Percentiles rank a stretch among this genome's conserved stretches.
These are phyloP conservation scores for Fusarium liriodendri DNA, from an alignment of 2,329 filamentous ascomycete genomes.

Conservation along the genomic window DNA sequence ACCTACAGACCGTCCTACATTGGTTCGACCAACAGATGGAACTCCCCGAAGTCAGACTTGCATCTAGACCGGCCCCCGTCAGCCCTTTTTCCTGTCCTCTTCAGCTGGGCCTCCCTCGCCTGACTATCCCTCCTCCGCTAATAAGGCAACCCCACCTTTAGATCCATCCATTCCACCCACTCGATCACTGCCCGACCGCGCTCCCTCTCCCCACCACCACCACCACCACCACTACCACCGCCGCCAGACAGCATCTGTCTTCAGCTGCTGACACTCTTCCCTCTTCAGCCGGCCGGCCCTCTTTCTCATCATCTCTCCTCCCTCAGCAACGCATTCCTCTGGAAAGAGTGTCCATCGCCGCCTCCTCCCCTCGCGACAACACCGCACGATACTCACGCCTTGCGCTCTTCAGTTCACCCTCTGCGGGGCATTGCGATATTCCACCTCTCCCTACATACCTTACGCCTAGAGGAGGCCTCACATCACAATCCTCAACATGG, in stretches of 20 bases:
- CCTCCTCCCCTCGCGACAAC: background rate
- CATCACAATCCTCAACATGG: slow-evolving; percentile 28
- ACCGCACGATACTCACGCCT: background rate
- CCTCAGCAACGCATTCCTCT: background rate
- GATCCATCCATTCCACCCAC: slow-evolving; percentile 16
- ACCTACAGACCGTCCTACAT: background rate
- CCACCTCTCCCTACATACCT: background rate
- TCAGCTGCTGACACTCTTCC: slow-evolving; percentile 21
- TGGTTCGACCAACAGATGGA: background rate
- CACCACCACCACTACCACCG: slow-evolving; percentile 2
- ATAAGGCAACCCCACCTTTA: slow-evolving; percentile 31
- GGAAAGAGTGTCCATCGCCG: background rate
- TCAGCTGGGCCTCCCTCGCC: slow-evolving; percentile 28
- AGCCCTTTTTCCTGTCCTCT: background rate
- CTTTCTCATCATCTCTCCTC: background rate
- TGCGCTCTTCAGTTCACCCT: slow-evolving; percentile 4
- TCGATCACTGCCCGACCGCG: background rate
- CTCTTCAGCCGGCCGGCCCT: slow-evolving; percentile 2
- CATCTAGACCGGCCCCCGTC: background rate
- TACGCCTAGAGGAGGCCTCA: slow-evolving; percentile 7
- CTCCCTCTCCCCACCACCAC: slow-evolving; percentile 22
- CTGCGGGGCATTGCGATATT: slow-evolving; percentile 33
- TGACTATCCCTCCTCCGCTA: slow-evolving; percentile 7
- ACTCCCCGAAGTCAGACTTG: background rate
- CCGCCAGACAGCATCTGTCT: slow-evolving; percentile 8